phyloP scores from a whole-genome alignment of 1,284 basidiomycete genomes.

The Microbotryum violaceum region DNA sequence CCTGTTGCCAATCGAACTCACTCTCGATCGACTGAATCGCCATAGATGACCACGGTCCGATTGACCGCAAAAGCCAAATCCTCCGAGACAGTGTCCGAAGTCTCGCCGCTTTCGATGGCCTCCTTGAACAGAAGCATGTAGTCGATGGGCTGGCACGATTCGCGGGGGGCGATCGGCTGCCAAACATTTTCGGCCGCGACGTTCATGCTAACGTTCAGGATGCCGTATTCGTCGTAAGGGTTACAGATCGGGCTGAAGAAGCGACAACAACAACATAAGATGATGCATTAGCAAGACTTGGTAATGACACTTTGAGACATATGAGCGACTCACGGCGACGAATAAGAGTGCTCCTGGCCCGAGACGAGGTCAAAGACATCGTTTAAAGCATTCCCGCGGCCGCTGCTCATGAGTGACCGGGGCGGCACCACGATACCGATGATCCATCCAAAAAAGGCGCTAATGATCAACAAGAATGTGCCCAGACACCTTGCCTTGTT shows the following conservation, averaged over 20 bases:
- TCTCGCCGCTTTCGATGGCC: constrained; percentile 1
- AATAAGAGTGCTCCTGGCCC: too few relatives aligned
- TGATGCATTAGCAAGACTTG: not conserved
- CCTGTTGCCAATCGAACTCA: not conserved
- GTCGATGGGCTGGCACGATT: constrained; percentile 21
- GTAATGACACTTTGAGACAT: not conserved
- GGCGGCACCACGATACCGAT: constrained; percentile 7
- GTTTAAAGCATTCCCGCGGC: too few relatives aligned
- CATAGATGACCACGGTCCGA: constrained; percentile 23
- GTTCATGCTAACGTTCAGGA: constrained; percentile 20
- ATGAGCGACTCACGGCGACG: not conserved
- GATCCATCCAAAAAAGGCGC: constrained; percentile 8
- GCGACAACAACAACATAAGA: not conserved
- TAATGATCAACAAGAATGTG: not conserved
- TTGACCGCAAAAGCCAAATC: constrained; percentile 8
- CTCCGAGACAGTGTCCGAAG: not conserved
- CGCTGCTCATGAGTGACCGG: too few relatives aligned
- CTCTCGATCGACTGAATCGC: constrained; percentile 27
- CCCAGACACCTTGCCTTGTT: not conserved
- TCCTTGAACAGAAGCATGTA: constrained; percentile 9
- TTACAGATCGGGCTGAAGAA: not conserved
- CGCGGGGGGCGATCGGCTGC: constrained; percentile 14
- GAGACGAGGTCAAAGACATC: too few relatives aligned
- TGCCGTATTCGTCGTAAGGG: constrained; percentile 11
- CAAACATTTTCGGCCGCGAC: constrained; percentile 15